Base-by-base conservation (phyloP, 495 filamentous ascomycete genomes). In the Penicillium pulvis region DNA sequence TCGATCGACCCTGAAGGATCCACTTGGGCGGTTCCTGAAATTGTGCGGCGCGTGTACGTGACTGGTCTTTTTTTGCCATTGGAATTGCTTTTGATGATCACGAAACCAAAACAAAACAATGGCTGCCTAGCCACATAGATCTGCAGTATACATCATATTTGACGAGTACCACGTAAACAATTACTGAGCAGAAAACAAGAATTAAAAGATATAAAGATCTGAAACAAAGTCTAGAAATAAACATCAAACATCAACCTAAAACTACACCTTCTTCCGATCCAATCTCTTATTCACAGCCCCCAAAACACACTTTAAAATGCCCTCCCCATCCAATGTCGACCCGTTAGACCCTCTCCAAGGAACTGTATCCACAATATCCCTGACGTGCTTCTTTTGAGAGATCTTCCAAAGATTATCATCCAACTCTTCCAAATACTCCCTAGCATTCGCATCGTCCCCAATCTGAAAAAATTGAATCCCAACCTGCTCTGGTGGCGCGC, bases 401-500 rank as follows among this genome's bases (percentile, higher is more conserved):
- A 75, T 65, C 53, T 78, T 78, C 9, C 73, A 80, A 31, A 98
- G 72, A 17, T 81, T 83, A 74, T 98, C 90, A 68, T 98, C 94
- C 42, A 98, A 76, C 45, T 87, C 83, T 74, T 84, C 70, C 55
- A 96, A 73, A 60, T 87, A 86, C 70, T 77, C 67, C 35, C 75
- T 75, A 0, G 92, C 94, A 0, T 62, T 74, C 6, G 71, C 61
- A 64, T 97, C 92, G 31, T 85, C 80, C 48, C 94, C 94, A 53
- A 98, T 89, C 76, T 98, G 94, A 76, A 98, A 94, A 75, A 98
- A 97, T 73, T 98, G 94, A 56, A 98, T 87, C 12, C 95, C 94
- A 12, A 97, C 79, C 75, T 98, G 94, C 81, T 90, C 90, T 24
- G 91, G 81, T 33, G 87, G 84, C 0, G 92, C 93, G 35, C 86